Evolutionary conservation across 441 rosid species (phyloP), one percentile per base, ranked within the genome.

Genomic region (Jatropha podagrica): DNA sequence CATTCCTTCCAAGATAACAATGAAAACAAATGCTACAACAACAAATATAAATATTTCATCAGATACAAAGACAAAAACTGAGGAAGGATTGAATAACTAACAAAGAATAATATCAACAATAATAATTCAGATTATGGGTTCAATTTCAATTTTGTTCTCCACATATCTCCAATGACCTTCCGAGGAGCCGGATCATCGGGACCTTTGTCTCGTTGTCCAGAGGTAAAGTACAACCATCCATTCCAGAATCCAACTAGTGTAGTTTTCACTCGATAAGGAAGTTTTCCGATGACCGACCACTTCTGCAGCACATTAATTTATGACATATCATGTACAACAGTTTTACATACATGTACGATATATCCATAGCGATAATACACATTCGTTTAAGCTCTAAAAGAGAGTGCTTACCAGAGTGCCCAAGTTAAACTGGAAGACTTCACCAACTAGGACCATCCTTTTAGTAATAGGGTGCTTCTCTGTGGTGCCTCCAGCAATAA

Each of bases 171-270:
- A 4, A 88, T 72, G 12, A 96, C 98, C 85, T 96, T 96, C 82
- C 66, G 85, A 0, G 97, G 98, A 5, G 89, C 77, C 7, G 98
- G 98, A 86, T 96, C 87, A 62, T 80, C 86, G 5, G 92, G 92
- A 62, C 99, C 99, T 82, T 77, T 96, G 83, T 96, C 97, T 76
- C 95, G 88, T 82, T 96, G 98, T 59, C 99, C 99, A 0, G 98
- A 96, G 32, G 98, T 96, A 82, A 92, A 92, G 83, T 96, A 94
- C 76, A 96, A 65, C 83, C 89, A 85, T 26, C 97, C 99, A 11
- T 94, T 78, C 93, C 93, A 92, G 70, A 83, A 89, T 1, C 97
- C 97, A 42, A 89, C 97, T 48, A 96, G 85, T 0, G 97, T 92
- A 2, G 99, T 96, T 81, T 94, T 94, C 82, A 96, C 97, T 32